A percentile compares a stretch with the other conserved stretches of the same genome.
Conservation (phyloP, 306 rosid species). For the Abrus precatorius region DNA sequence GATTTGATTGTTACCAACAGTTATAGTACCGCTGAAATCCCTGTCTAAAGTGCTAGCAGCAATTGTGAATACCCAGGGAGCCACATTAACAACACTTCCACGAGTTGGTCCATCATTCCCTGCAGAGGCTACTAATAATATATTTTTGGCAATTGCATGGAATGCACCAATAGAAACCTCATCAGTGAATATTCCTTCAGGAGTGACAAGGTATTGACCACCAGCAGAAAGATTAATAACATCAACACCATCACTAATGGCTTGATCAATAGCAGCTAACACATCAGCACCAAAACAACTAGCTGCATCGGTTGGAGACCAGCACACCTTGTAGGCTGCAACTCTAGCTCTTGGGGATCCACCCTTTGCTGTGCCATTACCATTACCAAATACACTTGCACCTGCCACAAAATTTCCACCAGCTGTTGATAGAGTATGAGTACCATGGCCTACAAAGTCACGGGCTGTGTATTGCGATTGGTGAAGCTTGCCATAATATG, state of each 20-base stretch:
- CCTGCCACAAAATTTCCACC: constrained; percentile 66
- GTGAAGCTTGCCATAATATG: neutral
- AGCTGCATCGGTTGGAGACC: constrained; percentile 37
- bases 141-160: constrained; percentile 62
- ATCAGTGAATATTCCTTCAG: constrained; percentile 39
- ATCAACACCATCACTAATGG: constrained; percentile 78
- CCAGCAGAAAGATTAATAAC: constrained; percentile 66
- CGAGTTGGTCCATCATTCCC: constrained; percentile 71
- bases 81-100: constrained; percentile 55
- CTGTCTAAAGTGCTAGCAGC: constrained; percentile 78
- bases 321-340: constrained; percentile 84
- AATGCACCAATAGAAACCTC: constrained; percentile 64
- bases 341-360: constrained; percentile 83
- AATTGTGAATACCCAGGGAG: constrained; percentile 75
- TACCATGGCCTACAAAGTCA: constrained; percentile 76
- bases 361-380: constrained; percentile 68
- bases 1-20: constrained; percentile 51
- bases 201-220: neutral
- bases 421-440: constrained; percentile 83
- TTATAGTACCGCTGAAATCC: constrained; percentile 57
- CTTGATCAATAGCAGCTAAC: constrained; percentile 71
- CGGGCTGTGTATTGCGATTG: constrained; percentile 40
- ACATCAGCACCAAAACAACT: constrained; percentile 71
- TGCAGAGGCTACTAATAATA: constrained; percentile 62
- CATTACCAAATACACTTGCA: constrained; percentile 38